Base-by-base conservation (phyloP, 2,329 filamentous ascomycete species). In the Paecilomyces sp. region DNA sequence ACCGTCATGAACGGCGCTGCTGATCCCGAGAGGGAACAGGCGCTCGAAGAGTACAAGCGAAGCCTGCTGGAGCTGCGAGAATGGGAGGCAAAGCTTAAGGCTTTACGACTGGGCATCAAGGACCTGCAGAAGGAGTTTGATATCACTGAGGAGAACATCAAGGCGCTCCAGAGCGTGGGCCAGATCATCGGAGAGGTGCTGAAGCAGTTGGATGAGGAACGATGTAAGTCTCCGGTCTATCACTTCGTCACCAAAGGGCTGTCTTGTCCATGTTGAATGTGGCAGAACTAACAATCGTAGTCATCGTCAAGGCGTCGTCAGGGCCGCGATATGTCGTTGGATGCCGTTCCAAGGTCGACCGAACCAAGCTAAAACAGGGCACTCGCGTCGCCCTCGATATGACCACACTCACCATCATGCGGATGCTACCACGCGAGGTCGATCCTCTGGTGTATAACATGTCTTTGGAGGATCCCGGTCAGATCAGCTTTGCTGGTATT, bases 351-450 rank as follows among this genome's bases (percentile, higher is more conserved):
- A 99, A 99, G 79, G 94, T 99, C 71, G 94, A 99, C 82, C 97
- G 95, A 81, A 81, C 83, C 63, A 97, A 97, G 83, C 81, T 99
- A 74, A 99, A 97, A 85, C 94, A 99, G 79, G 95, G 95, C 70
- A 97, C 93, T 30, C 91, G 94, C 71, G 94, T 99, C 58, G 93
- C 94, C 34, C 88, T 99, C 61, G 94, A 99, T 73, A 99, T 99
- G 94, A 99, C 94, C 57, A 99, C 94, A 22, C 89, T 99, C 67
- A 99, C 94, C 62, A 99, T 99, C 78, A 99, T 99, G 94, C 91
- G 94, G 71, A 99, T 99, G 94, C 84, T 99, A 54, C 95, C 94
- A 61, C 89, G 94, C 75, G 94, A 99, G 81, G 95, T 99, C 73
- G 94, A 99, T 73, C 94, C 94, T 22, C 83, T 99, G 67, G 94